Percentiles rank a stretch among this genome's conserved stretches.
These are phyloP conservation scores for Onygenales sp. DNA, from an alignment of 2,329 filamentous ascomycete genomes.

Conservation along the genomic window DNA sequence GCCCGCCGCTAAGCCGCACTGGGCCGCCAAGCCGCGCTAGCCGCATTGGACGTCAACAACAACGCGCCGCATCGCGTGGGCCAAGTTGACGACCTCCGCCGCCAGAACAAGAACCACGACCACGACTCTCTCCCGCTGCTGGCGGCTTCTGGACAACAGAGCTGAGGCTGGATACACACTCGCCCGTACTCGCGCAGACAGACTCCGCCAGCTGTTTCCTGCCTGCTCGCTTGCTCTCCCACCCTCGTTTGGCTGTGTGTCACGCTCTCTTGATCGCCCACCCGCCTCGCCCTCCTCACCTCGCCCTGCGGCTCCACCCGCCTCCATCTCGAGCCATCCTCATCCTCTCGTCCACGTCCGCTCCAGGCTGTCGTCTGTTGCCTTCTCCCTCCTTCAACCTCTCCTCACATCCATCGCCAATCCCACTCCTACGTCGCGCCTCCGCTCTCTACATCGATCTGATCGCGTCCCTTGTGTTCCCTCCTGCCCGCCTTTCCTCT, in stretches of 20 bases:
- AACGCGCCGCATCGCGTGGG: background rate
- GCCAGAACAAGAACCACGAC: too few species aligned
- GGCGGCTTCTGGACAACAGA: too few species aligned
- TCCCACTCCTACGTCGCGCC: background rate
- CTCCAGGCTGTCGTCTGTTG: background rate
- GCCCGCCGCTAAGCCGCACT: background rate
- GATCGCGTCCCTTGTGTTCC: background rate
- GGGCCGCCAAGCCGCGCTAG: background rate
- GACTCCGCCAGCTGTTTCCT: too few species aligned
- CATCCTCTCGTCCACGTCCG: background rate
- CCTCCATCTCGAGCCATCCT: background rate
- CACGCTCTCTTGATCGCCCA: too few species aligned
- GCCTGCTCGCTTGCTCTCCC: too few species aligned
- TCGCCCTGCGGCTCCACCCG: too few species aligned
- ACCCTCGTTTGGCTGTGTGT: too few species aligned
- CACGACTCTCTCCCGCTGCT: too few species aligned
- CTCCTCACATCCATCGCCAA: background rate
- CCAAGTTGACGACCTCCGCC: background rate
- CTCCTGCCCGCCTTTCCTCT: background rate
- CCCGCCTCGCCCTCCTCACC: too few species aligned
- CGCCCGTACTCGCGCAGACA: too few species aligned
- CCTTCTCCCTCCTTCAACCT: background rate
- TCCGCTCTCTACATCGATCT: background rate
- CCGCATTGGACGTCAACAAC: slow-evolving; percentile 5
- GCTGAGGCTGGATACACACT: too few species aligned